Percentiles rank a stretch among this genome's conserved stretches.
Conservation (phyloP, 1,284 basidiomycete genomes). For the Apiotrichum porosum region DNA sequence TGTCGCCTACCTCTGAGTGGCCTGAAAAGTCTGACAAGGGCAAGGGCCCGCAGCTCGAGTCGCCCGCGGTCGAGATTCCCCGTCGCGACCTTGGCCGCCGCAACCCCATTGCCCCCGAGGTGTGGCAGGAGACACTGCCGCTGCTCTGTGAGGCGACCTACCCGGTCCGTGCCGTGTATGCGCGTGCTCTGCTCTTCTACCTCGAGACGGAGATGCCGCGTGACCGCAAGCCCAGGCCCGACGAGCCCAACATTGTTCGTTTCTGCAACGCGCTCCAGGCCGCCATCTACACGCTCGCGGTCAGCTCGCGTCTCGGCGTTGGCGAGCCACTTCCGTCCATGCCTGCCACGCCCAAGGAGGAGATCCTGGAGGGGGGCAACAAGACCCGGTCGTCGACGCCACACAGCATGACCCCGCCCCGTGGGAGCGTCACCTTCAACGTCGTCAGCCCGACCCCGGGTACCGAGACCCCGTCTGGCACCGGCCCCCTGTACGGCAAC, state of each 20-base stretch:
- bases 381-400: not conserved
- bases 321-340: slow-evolving; percentile 14
- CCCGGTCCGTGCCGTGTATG: slow-evolving; percentile 69
- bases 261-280: slow-evolving; percentile 74
- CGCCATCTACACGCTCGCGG: slow-evolving; percentile 70
- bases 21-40: slow-evolving; percentile 23
- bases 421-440: slow-evolving; percentile 38
- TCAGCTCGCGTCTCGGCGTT: slow-evolving; percentile 57
- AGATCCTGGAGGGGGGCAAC: not conserved
- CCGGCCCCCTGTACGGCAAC: not conserved
- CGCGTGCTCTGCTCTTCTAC: slow-evolving; percentile 66
- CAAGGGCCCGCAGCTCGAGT: slow-evolving; percentile 30
- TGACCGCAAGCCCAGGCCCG: slow-evolving; percentile 21
- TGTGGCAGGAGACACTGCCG: slow-evolving; percentile 82
- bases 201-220: slow-evolving; percentile 65
- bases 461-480: slow-evolving; percentile 12
- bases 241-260: slow-evolving; percentile 45
- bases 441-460: slow-evolving; percentile 28
- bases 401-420: not conserved
- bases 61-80: slow-evolving; percentile 23
- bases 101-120: slow-evolving; percentile 69
- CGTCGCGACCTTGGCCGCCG: slow-evolving; percentile 51
- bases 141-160: slow-evolving; percentile 72
- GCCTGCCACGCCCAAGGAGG: slow-evolving; percentile 10
- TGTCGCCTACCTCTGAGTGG: not conserved